Base-by-base conservation (phyloP, 169 alveolate species). In the Theileria sp. region DNA sequence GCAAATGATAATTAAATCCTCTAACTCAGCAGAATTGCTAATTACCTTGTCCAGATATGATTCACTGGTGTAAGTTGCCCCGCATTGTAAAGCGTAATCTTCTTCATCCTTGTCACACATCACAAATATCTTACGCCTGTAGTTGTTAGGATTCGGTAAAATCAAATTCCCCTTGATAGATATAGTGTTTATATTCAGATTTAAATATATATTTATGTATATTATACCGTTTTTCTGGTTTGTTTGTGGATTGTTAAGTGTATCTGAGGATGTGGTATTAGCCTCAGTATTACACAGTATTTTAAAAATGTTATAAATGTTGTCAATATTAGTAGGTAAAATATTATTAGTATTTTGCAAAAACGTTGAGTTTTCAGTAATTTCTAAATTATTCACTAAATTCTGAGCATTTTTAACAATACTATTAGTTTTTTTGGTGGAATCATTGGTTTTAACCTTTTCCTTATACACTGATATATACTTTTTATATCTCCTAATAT, bases 1-100 rank as follows among this genome's bases (percentile, higher is more conserved):
- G 9, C 97, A 93, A 17, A 38, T 64, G 50, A 96, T 75, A 56
- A 95, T 79, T 19, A 88, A 88, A 85, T 96, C 98, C 94, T 81
- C 94, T 96, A 94, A 38, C 97, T 44, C 54, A 44, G 54, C 12
- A 8, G 54, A 44, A 8, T 44, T 96, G 67, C 81, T 87, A 0
- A 88, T 92, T 28, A 94, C 87, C 66, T 86, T 74, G 49, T 87
- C 90, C 67, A 94, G 51, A 86, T 69, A 69, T 3, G 25, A 23
- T 15, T 30, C 66, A 0, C 94, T 93, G 0, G 92, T 93, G 74
- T 87, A 91, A 54, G 89, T 73, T 6, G 94, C 94, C 10, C 94
- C 94, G 49, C 75, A 60, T 50, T 79, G 75, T n/a, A 85, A 36
- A 9, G 85, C 82, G 25, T 78, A 23, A 3, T 56, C 44, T 15